These are phyloP conservation scores for Cadophora luteo-olivacea DNA, from an alignment of 2,329 filamentous ascomycete genomes.

Conservation along the genomic window DNA sequence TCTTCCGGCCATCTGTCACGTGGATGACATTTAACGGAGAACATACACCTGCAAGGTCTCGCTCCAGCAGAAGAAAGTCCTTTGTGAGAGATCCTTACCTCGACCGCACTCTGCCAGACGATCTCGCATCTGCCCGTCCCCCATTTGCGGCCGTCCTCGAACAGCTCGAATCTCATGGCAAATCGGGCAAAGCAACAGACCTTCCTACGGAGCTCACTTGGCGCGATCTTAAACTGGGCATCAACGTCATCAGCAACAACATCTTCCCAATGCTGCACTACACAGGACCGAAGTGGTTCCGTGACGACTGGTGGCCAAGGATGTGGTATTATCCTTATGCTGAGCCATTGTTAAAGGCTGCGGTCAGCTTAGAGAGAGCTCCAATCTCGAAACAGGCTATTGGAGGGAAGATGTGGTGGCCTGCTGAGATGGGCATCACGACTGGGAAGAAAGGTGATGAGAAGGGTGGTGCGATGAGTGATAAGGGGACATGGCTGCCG, in stretches of 20 bases:
- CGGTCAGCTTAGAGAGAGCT: background rate
- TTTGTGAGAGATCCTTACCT: background rate
- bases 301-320: constrained; percentile 1
- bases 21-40: constrained; percentile 6
- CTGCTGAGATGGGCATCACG: constrained; percentile 1
- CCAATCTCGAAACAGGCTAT: constrained; percentile 4
- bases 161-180: background rate
- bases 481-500: background rate
- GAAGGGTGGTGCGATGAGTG: constrained; percentile 2
- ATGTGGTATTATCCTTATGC: constrained; percentile 10
- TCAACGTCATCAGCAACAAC: constrained; percentile 14
- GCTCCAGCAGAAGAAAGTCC: background rate
- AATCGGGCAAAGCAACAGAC: background rate
- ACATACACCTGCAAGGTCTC: background rate
- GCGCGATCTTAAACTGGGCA: constrained; percentile 11
- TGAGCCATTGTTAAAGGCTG: constrained; percentile 2
- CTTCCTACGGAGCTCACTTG: constrained; percentile 1
- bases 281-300: constrained; percentile 11
- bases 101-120: background rate
- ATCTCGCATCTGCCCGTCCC: background rate
- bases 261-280: constrained; percentile 9
- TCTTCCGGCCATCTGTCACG: background rate
- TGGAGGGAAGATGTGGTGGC: constrained; percentile 12
- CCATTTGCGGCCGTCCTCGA: background rate
- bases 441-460: background rate